Evolutionary conservation across 805 yeast genomes (phyloP).

Genomic region (Wickerhamomyces ciferrii): DNA sequence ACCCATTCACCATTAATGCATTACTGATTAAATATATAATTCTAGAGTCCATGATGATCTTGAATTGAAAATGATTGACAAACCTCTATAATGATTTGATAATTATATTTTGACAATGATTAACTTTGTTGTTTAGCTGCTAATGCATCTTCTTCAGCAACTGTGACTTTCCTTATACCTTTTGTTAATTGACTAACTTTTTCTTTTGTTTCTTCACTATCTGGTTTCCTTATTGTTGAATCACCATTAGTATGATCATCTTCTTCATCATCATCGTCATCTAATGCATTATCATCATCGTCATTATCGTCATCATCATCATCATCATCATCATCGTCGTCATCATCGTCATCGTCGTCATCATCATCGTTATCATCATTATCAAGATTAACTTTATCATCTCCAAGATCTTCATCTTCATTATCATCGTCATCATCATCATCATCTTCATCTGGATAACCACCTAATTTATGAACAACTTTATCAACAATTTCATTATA

Average conservation of each 20-base stretch:
- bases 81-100: too few species aligned
- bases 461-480: slow-evolving; percentile 65
- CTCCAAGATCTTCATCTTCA: slow-evolving; percentile 35
- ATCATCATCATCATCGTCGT: slow-evolving; percentile 35
- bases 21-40: too few species aligned
- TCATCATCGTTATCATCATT: slow-evolving; percentile 42
- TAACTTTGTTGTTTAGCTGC: neutral
- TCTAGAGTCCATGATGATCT: too few species aligned
- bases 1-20: too few species aligned
- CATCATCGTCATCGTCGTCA: slow-evolving; percentile 37
- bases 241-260: slow-evolving; percentile 11
- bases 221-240: slow-evolving; percentile 1
- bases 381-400: slow-evolving; percentile 34
- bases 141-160: slow-evolving; percentile 9
- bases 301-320: slow-evolving; percentile 24
- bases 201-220: slow-evolving; percentile 10
- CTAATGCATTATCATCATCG: slow-evolving; percentile 1
- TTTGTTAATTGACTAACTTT: slow-evolving; percentile 9
- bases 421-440: slow-evolving; percentile 39
- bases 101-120: neutral
- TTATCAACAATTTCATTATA: slow-evolving; percentile 91
- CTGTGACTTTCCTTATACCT: slow-evolving; percentile 23
- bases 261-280: slow-evolving; percentile 9
- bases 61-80: neutral
- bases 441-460: slow-evolving; percentile 52